Base-by-base conservation (phyloP, 2,329 filamentous ascomycete genomes). In the Cladosporium oxysporum region DNA sequence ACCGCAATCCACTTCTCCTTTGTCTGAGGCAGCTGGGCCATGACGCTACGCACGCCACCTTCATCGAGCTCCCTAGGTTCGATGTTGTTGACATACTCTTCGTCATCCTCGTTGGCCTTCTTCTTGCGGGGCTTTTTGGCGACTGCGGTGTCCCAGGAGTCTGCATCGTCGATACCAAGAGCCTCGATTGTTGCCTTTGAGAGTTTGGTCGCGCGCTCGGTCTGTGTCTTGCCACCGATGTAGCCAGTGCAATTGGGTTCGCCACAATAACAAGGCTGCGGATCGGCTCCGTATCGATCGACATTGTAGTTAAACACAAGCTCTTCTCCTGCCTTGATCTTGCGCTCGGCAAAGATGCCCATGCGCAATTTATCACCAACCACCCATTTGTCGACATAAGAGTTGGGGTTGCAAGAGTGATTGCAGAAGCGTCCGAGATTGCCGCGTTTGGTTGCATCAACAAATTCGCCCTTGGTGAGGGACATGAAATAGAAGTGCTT, bases 401-500 rank as follows among this genome's bases (percentile, higher is more conserved):
- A 98, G 76, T 99, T 99, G 21, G 95, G 95, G 77, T 95, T 97
- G 85, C 95, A 99, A 10, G 95, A 98, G 78, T 99, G 95, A 75
- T 99, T 99, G 86, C 95, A 99, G 76, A 99, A 99, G 33, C 95
- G 90, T 61, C 93, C 95, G 6, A 99, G 86, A 72, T 98, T 98
- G 60, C 95, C 95, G 77, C 92, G 96, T 77, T 95, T 96, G 11
- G 95, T 99, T 26, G 95, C 95, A 80, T 99, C 95, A 66, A 99
- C 93, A 76, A 98, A 99, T 78, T 98, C 95, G 74, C 89, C 91
- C 78, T 96, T 96, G 76, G 88, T 96, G 68, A 99, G 88, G 31
- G 95, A 98, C 95, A 99, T 99, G 83, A 99, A 99, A 80, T 99
- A 99, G 79, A 99, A 99, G 80, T 99, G 95, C 79, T 96, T 97